phyloP scores from a whole-genome alignment of 2,329 filamentous ascomycete species.

The Chaetomiaceae sp. region DNA sequence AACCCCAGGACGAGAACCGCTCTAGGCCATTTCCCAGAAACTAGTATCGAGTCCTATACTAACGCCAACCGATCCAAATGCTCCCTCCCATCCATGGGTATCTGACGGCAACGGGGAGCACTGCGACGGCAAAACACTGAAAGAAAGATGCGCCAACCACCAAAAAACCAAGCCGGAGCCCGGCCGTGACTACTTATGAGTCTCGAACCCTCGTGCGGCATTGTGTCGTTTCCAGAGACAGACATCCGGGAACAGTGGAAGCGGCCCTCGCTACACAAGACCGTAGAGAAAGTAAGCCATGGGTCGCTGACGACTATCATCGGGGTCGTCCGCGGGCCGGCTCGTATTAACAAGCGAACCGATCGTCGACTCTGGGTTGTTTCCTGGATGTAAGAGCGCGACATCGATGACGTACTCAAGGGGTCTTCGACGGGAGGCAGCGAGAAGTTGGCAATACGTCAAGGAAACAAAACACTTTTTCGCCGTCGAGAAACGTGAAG shows the following conservation, averaged over 20 bases:
- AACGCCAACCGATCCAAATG: constrained; percentile 5
- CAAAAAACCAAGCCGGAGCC: background rate
- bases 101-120: background rate
- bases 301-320: background rate
- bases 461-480: background rate
- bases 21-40: background rate
- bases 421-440: background rate
- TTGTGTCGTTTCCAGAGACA: background rate
- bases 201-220: background rate
- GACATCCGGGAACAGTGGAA: background rate
- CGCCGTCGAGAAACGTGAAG: background rate
- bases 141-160: background rate
- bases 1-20: background rate
- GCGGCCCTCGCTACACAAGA: background rate
- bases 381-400: background rate
- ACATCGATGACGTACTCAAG: background rate
- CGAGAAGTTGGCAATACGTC: background rate
- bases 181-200: background rate
- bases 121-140: background rate
- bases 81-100: constrained; percentile 2
- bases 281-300: background rate
- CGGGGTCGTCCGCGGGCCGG: background rate
- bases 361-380: background rate
- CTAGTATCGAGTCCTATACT: background rate
- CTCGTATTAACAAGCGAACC: background rate